Conservation (phyloP, 768 basidiomycete genomes). For the Naganishia vaughanmartiniae region DNA sequence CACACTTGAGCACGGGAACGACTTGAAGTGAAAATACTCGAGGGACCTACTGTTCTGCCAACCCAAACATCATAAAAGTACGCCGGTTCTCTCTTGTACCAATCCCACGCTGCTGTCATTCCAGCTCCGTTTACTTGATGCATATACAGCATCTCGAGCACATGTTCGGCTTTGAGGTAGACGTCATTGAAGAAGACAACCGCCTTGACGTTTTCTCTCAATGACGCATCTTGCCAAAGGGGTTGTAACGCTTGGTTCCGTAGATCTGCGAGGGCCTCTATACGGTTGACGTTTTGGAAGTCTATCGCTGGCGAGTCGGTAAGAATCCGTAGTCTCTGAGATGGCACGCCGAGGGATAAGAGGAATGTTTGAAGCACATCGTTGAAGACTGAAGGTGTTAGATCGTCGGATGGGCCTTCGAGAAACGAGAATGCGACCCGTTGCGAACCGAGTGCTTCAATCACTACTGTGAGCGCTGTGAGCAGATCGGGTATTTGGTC, state of each 20-base stretch:
- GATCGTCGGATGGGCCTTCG: conserved; percentile 49
- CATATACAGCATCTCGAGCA: conserved; percentile 48
- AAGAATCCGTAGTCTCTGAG: conserved; percentile 33
- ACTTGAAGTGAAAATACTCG: neutral
- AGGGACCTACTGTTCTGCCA: conserved; percentile 45
- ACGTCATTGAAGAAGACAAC: conserved; percentile 50
- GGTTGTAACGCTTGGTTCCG: conserved; percentile 46
- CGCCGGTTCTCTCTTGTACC: conserved; percentile 44
- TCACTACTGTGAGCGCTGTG: conserved; percentile 41
- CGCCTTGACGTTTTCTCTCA: conserved; percentile 34
- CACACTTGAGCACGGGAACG: neutral
- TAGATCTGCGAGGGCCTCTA: conserved; percentile 44
- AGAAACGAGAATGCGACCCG: conserved; percentile 43
- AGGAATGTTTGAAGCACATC: conserved; percentile 39
- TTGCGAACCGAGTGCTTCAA: conserved; percentile 38
- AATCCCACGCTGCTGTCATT: conserved; percentile 50
- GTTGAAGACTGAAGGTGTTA: conserved; percentile 40
- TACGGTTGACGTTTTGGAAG: conserved; percentile 43
- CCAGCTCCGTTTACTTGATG: conserved; percentile 41
- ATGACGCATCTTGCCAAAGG: conserved; percentile 36
- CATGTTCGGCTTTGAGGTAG: conserved; percentile 42
- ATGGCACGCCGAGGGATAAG: conserved; percentile 37
- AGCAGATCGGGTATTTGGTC: conserved; percentile 48
- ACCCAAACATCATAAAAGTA: conserved; percentile 53
- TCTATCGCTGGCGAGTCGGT: conserved; percentile 43